A percentile compares a stretch with the other conserved stretches of the same genome.
Conservation (phyloP, 208 protist genomes). For the Polymyxa betae region DNA sequence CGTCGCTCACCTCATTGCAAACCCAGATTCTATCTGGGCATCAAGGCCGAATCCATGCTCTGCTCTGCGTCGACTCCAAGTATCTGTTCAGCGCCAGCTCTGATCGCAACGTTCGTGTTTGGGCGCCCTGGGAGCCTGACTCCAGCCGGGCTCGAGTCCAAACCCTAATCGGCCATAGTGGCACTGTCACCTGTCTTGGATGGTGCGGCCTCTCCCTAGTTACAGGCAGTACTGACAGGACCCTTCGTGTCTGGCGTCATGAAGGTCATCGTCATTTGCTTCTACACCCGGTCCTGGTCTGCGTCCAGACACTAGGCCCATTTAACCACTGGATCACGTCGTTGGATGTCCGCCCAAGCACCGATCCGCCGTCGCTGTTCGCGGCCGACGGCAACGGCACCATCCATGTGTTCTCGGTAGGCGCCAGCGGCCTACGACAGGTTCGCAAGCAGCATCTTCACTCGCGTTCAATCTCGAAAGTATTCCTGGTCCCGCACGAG, state of each 20-base stretch:
- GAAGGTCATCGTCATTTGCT: constrained; percentile 39
- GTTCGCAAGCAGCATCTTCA: constrained; percentile 11
- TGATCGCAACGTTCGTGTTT: constrained; percentile 56
- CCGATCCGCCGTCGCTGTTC: constrained; percentile 49
- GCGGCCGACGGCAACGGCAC: constrained; percentile 52
- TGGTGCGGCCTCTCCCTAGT: neutral
- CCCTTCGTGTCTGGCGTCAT: constrained; percentile 41
- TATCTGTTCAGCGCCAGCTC: neutral
- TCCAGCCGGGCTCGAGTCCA: neutral
- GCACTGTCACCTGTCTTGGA: constrained; percentile 50
- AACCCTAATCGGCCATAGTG: constrained; percentile 55
- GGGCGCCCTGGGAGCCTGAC: constrained; percentile 47
- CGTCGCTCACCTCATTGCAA: neutral
- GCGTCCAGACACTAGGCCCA: neutral
- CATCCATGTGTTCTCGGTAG: neutral
- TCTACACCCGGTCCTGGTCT: constrained; percentile 56
- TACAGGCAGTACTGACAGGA: constrained; percentile 38
- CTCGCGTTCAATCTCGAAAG: neutral
- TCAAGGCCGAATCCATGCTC: neutral
- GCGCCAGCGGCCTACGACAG: neutral
- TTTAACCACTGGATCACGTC: constrained; percentile 52
- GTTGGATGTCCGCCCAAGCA: neutral
- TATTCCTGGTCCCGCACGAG: constrained; percentile 56
- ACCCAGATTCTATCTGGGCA: constrained; percentile 5
- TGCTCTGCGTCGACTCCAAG: neutral